phyloP scores from a whole-genome alignment of 2,329 filamentous ascomycete species.

The Aulographum hederae region DNA sequence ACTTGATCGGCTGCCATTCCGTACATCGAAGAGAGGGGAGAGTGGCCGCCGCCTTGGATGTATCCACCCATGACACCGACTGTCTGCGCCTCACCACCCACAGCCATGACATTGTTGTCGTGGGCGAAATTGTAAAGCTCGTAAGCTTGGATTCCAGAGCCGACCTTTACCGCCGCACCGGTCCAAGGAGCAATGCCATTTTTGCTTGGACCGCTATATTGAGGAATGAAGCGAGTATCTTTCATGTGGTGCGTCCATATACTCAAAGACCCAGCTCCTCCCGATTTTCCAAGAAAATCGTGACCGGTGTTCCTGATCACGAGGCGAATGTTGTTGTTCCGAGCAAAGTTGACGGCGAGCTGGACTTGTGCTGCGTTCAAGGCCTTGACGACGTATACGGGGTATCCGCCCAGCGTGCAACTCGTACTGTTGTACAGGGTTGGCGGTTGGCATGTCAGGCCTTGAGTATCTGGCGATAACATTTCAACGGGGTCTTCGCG shows the following conservation, averaged over 20 bases:
- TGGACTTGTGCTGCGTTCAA: constrained; percentile 1
- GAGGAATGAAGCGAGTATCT: no score
- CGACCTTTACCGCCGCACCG: constrained; percentile 2
- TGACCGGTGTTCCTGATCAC: constrained; percentile 5
- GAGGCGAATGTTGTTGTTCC: constrained; percentile 1
- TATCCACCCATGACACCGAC: constrained; percentile 4
- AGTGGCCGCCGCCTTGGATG: constrained; percentile 15
- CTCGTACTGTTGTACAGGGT: constrained; percentile 1
- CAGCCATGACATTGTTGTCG: constrained; percentile 1
- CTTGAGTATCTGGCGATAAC: constrained; percentile 18
- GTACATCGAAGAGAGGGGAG: constrained; percentile 12
- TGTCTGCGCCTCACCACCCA: constrained; percentile 1
- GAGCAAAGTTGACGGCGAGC: constrained; percentile 3
- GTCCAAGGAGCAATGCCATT: no score
- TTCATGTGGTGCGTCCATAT: constrained; percentile 5
- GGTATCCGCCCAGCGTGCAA: constrained; percentile 2
- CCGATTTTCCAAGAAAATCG: constrained; percentile 5
- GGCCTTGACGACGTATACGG: constrained; percentile 3
- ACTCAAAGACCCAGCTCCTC: constrained; percentile 1
- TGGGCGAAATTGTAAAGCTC: not conserved
- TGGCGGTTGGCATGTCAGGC: constrained; percentile 18
- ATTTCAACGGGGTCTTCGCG: constrained; percentile 16
- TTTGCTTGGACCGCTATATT: no score
- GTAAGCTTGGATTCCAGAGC: constrained; percentile 1
- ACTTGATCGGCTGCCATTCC: constrained; percentile 21